Base-by-base conservation (phyloP, 768 basidiomycete genomes). In the Kwoniella europaea region DNA sequence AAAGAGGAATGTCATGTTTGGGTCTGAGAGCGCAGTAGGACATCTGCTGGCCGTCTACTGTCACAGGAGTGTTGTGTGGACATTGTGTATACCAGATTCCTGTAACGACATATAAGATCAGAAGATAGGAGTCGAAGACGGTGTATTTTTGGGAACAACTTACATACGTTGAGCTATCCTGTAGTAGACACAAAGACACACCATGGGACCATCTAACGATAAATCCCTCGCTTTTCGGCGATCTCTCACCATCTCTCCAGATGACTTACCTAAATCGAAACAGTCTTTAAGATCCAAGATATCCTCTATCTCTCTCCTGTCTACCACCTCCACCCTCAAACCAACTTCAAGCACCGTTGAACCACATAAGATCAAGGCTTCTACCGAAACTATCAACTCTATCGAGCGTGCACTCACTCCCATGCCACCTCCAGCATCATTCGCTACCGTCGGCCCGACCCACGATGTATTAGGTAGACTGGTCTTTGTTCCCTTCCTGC, bases 391-490 rank as follows among this genome's bases (percentile, higher is more conserved):
- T 41, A 18, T 60, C 59, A 22, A 43, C 22, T 35, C 59, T 12
- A 60, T 35, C 59, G 59, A 42, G 20, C 59, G 35, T 2, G n/a
- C 59, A 2, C 18, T 60, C 41, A 43, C 59, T 16, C 59, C 59
- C n/a, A 46, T 27, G 13, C 63, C 50, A 4, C 27, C 53, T 46
- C 44, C 65, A 10, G 44, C 65, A 15, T 44, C 64, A 24, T 66
- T 66, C 55, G 15, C 65, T n/a, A 57, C 65, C 35, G 22, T 22
- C 18, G 68, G 68, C 2, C 60, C 59, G 24, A 35, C 59, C 6
- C 43, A 62, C 41, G 68, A 69, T 63, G 68, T 62, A 10, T 41
- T 56, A 3, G 68, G 68, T 18, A 35, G 68, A 55, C 29, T 61
- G 20, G 61, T 63, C 27, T 69, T 52, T 41, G 44, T 69, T 20